These are phyloP conservation scores for Oryza nivara DNA, from an alignment of 176 grass and related monocot genomes.

Conservation along the genomic window DNA sequence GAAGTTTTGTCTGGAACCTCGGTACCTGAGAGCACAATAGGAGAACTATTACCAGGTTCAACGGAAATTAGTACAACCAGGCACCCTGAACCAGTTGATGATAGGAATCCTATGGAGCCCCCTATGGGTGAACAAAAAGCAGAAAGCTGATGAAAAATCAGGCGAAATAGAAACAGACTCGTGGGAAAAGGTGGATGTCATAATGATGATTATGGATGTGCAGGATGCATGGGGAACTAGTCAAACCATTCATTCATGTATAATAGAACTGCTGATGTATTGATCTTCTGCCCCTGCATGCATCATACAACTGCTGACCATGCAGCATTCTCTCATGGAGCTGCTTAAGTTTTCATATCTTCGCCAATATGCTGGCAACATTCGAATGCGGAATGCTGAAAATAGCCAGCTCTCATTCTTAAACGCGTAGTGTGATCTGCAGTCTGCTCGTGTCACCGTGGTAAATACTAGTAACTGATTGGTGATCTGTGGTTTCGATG, in stretches of 20 bases:
- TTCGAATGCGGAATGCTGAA: slow-evolving; percentile 19
- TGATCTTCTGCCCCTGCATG: neutral
- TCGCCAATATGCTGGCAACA: neutral
- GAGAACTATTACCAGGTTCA: neutral
- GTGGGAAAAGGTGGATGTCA: neutral
- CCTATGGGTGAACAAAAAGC: slow-evolving; percentile 35
- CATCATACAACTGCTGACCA: slow-evolving; percentile 2
- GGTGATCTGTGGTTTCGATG: slow-evolving; percentile 31
- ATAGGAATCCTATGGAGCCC: too few relatives aligned
- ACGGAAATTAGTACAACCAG: too few relatives aligned
- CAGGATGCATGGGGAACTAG: slow-evolving; percentile 27
- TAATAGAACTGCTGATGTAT: slow-evolving; percentile 21
- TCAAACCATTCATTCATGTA: slow-evolving; percentile 4
- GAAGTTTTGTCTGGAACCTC: slow-evolving; percentile 19
- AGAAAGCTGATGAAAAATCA: neutral
- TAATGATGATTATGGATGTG: too few relatives aligned
- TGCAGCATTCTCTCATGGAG: neutral
- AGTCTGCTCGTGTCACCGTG: neutral
- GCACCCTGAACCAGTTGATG: neutral
- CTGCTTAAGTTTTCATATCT: slow-evolving; percentile 16
- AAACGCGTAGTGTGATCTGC: neutral
- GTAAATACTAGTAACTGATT: slow-evolving; percentile 43
- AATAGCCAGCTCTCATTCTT: slow-evolving; percentile 24
- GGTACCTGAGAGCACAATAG: neutral
- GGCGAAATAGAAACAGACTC: slow-evolving; percentile 23